Percentiles rank a stretch among this genome's conserved stretches.
These are phyloP conservation scores for Haberlea rhodopensis DNA, from an alignment of 257 asterid genomes.

Conservation along the genomic window DNA sequence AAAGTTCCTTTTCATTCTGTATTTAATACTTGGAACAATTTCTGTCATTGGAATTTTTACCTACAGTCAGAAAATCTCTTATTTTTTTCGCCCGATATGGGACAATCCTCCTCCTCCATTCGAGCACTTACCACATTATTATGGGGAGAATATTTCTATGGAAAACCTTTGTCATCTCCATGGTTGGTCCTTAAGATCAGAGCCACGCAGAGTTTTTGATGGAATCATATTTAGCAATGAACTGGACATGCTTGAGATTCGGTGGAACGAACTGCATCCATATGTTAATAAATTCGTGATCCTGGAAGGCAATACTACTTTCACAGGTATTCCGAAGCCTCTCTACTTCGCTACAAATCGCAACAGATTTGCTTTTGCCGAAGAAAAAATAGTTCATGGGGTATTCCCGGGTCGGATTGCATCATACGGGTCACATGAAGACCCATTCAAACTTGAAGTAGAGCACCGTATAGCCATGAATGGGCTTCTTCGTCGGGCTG, in stretches of 20 bases:
- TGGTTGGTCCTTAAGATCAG: conserved; percentile 71
- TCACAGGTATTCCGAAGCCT: conserved; percentile 85
- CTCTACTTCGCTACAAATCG: conserved; percentile 57
- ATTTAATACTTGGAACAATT: conserved; percentile 46
- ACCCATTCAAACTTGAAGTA: conserved; percentile 73
- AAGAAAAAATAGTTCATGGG: conserved; percentile 52
- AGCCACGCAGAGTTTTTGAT: conserved; percentile 82
- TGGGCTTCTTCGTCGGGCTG: conserved; percentile 51
- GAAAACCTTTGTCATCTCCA: conserved; percentile 73
- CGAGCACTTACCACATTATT: conserved; percentile 67
- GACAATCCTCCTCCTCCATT: conserved; percentile 75
- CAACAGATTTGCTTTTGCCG: conserved; percentile 63
- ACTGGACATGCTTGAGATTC: conserved; percentile 75
- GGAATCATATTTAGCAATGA: conserved; percentile 87
- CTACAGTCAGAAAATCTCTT: conserved; percentile 59
- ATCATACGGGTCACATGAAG: conserved; percentile 36
- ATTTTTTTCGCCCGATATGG: conserved; percentile 94
- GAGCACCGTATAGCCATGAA: conserved; percentile 79
- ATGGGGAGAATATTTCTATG: conserved; percentile 87
- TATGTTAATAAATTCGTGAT: conserved; percentile 70
- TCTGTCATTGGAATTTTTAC: conserved; percentile 35
- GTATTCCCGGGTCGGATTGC: conserved; percentile 59
- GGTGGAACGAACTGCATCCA: conserved; percentile 84
- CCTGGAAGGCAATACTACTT: conserved; percentile 87
- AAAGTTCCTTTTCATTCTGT: conserved; percentile 34